Percentiles rank a stretch among this genome's conserved stretches.
Conservation (phyloP, 148 eudicot genomes). For the Bassia scoparia region DNA sequence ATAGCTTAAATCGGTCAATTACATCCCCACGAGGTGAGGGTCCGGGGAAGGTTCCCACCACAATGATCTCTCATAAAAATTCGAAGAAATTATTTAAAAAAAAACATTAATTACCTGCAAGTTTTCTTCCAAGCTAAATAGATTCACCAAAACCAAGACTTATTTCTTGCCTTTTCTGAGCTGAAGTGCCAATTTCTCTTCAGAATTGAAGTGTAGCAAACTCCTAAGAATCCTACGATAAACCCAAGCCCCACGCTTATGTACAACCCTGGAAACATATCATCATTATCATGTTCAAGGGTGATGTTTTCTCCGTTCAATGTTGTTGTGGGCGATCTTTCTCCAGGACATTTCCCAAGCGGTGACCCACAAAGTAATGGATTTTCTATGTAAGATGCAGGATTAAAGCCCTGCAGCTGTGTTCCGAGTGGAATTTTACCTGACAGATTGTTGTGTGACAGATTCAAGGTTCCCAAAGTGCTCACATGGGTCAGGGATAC, state of each 20-base stretch:
- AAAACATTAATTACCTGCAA: no score
- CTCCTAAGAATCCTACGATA: slow-evolving; percentile 1
- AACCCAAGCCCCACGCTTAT: slow-evolving; percentile 3
- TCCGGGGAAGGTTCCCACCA: no score
- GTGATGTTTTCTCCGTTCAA: neutral
- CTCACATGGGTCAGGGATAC: neutral
- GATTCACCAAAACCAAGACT: no score
- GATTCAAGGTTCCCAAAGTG: neutral
- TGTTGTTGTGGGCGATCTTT: neutral
- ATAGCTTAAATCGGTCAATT: no score
- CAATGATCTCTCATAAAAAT: no score
- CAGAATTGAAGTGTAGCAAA: neutral
- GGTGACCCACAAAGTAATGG: neutral
- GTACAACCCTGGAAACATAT: neutral
- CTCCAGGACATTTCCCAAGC: neutral
- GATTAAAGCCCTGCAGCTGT: slow-evolving; percentile 18
- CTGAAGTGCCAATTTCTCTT: no score
- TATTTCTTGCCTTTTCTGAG: no score
- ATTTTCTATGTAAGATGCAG: slow-evolving; percentile 12
- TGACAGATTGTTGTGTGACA: slow-evolving; percentile 19
- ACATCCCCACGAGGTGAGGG: no score
- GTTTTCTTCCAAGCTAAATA: no score
- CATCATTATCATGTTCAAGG: neutral
- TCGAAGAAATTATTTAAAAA: no score
- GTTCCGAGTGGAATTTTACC: slow-evolving; percentile 18